A percentile compares a stretch with the other conserved stretches of the same genome.
Evolutionary conservation across 371 early-diverging fungal species (phyloP).

Genomic region (Blastocladiella emersonii): DNA sequence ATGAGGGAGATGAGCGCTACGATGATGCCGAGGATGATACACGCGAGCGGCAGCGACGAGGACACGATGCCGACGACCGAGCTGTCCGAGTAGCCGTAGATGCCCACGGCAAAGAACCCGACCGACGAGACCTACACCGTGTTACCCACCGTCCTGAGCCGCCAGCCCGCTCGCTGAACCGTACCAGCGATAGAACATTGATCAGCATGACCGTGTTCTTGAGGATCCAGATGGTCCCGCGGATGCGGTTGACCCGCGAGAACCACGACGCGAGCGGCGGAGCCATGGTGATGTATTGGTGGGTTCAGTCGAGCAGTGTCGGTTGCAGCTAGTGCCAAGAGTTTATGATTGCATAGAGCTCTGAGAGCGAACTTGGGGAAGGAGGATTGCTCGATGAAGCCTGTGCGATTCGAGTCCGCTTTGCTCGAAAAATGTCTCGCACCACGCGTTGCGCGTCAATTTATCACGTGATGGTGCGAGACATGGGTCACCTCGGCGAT

Average conservation of each 20-base stretch:
- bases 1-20: background rate
- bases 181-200: constrained; percentile 1
- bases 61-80: background rate
- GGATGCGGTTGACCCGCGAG: constrained; percentile 2
- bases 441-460: no score
- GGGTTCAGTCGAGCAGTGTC: no score
- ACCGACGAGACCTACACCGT: background rate
- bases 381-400: no score
- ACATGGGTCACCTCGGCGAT: no score
- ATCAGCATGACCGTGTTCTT: background rate
- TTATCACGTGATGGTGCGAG: no score
- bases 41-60: background rate
- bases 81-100: background rate
- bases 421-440: no score
- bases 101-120: background rate
- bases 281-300: background rate
- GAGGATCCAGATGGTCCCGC: background rate
- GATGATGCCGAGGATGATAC: background rate
- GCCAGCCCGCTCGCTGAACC: background rate
- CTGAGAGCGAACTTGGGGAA: no score
- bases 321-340: no score
- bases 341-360: no score
- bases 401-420: no score
- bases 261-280: background rate
- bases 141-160: background rate